Percentiles rank a stretch among this genome's conserved stretches.
phyloP scores from a whole-genome alignment of 306 rosid species.

The Spatholobus suberectus region DNA sequence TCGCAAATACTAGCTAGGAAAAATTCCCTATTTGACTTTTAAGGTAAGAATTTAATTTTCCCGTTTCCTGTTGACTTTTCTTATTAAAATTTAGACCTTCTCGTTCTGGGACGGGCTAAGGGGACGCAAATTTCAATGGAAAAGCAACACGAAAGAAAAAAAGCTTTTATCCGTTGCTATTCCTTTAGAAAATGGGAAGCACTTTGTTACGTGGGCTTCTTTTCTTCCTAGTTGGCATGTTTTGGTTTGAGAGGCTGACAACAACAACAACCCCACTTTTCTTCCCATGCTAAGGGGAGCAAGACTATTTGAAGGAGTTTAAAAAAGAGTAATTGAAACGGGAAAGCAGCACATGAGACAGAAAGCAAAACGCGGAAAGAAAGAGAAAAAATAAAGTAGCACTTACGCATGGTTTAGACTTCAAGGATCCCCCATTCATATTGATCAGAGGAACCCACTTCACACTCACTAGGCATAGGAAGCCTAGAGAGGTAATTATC shows the following conservation, averaged over 20 bases:
- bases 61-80: constrained; percentile 36
- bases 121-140: constrained; percentile 23
- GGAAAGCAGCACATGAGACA: neutral
- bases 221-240: constrained; percentile 6
- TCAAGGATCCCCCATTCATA: neutral
- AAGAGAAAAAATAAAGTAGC: neutral
- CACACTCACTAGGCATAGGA: neutral
- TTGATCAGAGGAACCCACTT: constrained; percentile 4
- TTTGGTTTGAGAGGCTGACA: constrained; percentile 11
- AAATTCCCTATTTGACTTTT: constrained; percentile 29
- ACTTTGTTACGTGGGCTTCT: constrained; percentile 17
- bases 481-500: neutral
- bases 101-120: neutral
- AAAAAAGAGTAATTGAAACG: neutral
- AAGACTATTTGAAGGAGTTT: neutral
- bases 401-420: neutral
- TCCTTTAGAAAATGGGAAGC: constrained; percentile 20
- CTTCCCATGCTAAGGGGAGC: neutral
- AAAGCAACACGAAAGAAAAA: neutral
- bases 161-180: neutral
- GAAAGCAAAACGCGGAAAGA: neutral
- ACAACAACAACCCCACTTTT: constrained; percentile 16
- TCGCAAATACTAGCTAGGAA: constrained; percentile 14
- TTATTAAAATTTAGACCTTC: constrained; percentile 10
- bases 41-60: constrained; percentile 16